Percentiles rank a stretch among this genome's conserved stretches.
phyloP scores from a whole-genome alignment of 108 stramenopile genomes.

The Skeletonema marinoi region DNA sequence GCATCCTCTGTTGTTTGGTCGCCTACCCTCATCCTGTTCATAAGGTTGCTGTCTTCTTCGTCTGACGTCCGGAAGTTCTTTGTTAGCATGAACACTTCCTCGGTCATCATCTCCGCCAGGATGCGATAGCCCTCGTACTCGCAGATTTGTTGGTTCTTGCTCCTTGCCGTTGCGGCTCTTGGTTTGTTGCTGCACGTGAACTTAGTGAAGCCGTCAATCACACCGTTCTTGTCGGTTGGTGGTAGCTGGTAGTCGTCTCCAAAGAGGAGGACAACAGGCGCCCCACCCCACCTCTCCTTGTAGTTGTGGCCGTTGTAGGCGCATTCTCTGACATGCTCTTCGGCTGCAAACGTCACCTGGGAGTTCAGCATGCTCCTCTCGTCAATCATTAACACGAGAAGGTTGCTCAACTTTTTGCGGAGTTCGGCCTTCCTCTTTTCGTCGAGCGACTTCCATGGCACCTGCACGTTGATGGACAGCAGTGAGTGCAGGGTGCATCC shows the following conservation, averaged over 20 bases:
- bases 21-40: background rate
- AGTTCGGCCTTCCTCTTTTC: background rate
- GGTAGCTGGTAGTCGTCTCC: constrained; percentile 11
- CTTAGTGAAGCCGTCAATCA: background rate
- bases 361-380: constrained; percentile 12
- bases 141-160: background rate
- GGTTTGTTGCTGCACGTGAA: background rate
- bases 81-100: background rate
- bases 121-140: background rate
- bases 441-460: background rate
- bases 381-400: constrained; percentile 5
- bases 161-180: background rate
- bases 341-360: background rate
- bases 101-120: background rate
- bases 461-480: background rate
- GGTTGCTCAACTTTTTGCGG: background rate
- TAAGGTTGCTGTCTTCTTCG: background rate
- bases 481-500: background rate
- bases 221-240: background rate
- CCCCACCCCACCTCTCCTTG: constrained; percentile 4
- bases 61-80: background rate
- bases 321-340: background rate
- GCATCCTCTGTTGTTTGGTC: background rate
- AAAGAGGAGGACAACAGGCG: constrained; percentile 3
- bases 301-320: constrained; percentile 5